These are phyloP conservation scores for Aegilops tauschii DNA, from an alignment of 176 grass and related monocot species.

Conservation along the genomic window DNA sequence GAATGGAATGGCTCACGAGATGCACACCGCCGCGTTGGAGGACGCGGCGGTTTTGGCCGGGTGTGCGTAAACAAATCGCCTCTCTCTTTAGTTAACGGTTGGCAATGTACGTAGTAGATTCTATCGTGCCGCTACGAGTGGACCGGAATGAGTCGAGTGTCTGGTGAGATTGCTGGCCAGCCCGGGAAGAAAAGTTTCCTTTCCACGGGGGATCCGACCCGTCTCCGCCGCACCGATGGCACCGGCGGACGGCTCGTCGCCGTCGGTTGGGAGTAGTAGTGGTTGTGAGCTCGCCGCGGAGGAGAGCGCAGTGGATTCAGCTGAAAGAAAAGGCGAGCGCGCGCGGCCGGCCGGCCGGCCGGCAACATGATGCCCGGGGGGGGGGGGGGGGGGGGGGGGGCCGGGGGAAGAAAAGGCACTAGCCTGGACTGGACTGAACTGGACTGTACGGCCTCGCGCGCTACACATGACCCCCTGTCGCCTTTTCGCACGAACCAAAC, in stretches of 20 bases:
- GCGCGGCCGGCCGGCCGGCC: neutral
- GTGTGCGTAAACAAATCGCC: neutral
- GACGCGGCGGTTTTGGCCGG: slow-evolving; percentile 2
- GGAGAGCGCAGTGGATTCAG: too few relatives aligned
- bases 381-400: neutral
- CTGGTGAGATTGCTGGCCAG: too few relatives aligned
- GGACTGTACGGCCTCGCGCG: neutral
- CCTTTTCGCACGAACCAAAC: neutral
- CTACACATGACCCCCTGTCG: neutral
- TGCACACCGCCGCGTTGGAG: neutral
- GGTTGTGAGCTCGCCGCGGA: too few relatives aligned
- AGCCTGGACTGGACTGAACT: neutral
- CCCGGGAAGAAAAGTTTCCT: too few relatives aligned
- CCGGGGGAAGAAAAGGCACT: neutral
- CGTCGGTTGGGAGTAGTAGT: too few relatives aligned
- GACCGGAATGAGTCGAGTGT: too few relatives aligned
- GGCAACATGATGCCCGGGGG: slow-evolving; percentile 29
- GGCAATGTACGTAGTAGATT: neutral
- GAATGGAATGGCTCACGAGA: neutral
- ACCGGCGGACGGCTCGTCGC: too few relatives aligned
- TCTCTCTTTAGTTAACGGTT: neutral
- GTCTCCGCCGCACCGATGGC: too few relatives aligned
- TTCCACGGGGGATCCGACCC: too few relatives aligned
- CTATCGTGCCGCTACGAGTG: neutral
- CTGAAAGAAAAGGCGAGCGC: too few relatives aligned